Evolutionary conservation across 2,329 filamentous ascomycete species (phyloP).

Genomic region (Lecanosticta acicola): DNA sequence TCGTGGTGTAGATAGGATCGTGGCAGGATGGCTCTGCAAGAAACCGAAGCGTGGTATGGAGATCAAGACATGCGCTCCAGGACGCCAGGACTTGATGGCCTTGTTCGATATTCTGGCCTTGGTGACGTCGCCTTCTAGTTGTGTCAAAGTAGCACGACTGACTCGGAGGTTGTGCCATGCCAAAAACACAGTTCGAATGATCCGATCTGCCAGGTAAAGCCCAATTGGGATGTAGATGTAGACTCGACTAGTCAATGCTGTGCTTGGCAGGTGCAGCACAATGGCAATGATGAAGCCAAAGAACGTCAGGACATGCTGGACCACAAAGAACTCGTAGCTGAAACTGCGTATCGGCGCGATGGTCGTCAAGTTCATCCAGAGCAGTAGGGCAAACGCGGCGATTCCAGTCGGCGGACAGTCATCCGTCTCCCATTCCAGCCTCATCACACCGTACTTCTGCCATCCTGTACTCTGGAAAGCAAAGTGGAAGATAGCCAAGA

Average conservation of each 20-base stretch:
- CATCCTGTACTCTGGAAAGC: constrained; percentile 24
- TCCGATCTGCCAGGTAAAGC: constrained; percentile 26
- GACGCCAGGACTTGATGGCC: constrained; percentile 33
- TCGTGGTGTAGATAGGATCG: constrained; percentile 24
- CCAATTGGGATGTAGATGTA: constrained; percentile 27
- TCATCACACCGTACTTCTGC: constrained; percentile 21
- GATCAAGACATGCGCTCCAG: constrained; percentile 27
- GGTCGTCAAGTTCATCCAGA: constrained; percentile 29
- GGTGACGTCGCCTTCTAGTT: constrained; percentile 34
- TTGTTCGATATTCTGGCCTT: constrained; percentile 33
- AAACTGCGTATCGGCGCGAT: constrained; percentile 23
- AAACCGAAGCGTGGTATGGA: constrained; percentile 25
- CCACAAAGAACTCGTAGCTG: constrained; percentile 30
- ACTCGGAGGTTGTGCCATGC: constrained; percentile 32
- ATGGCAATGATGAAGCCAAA: constrained; percentile 35
- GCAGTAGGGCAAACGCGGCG: constrained; percentile 25
- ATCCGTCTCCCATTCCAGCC: constrained; percentile 24
- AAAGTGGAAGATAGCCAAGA: constrained; percentile 30
- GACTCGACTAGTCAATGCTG: constrained; percentile 24
- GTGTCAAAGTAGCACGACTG: constrained; percentile 21
- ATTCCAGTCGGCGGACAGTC: constrained; percentile 26
- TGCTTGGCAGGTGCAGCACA: constrained; percentile 32
- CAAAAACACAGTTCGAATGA: constrained; percentile 26
- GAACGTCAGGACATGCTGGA: constrained; percentile 36
- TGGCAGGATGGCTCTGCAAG: constrained; percentile 27